Conservation (phyloP, 805 yeast genomes). For the Saturnispora serradocipensis region DNA sequence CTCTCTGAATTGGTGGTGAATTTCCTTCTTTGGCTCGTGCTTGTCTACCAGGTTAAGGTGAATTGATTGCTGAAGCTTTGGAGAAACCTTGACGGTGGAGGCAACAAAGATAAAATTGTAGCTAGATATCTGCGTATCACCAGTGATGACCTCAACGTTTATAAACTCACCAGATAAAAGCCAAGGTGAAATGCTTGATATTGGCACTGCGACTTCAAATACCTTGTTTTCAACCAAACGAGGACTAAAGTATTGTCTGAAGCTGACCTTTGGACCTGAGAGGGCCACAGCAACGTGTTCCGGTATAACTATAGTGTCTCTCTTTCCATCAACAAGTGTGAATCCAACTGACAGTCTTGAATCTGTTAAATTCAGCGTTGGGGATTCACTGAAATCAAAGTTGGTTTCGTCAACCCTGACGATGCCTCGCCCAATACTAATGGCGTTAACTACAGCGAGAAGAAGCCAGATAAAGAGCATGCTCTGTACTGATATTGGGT, state of each 20-base stretch:
- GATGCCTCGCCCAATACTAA: conserved; percentile 11
- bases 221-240: conserved; percentile 5
- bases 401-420: conserved; percentile 13
- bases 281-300: conserved; percentile 22
- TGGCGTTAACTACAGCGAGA: conserved; percentile 1
- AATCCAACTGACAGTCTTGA: conserved; percentile 15
- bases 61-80: conserved; percentile 10
- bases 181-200: conserved; percentile 18
- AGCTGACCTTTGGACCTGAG: conserved; percentile 7
- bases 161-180: conserved; percentile 16
- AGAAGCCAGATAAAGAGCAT: conserved; percentile 2
- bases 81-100: conserved; percentile 17
- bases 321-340: conserved; percentile 10
- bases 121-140: conserved; percentile 17
- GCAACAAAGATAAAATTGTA: conserved; percentile 13
- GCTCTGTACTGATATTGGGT: neutral
- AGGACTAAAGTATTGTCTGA: conserved; percentile 21
- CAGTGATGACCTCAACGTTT: conserved; percentile 20
- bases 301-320: conserved; percentile 11
- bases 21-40: conserved; percentile 48
- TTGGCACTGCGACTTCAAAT: conserved; percentile 12
- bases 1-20: conserved; percentile 49
- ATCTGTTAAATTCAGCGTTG: conserved; percentile 14
- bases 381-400: conserved; percentile 1
- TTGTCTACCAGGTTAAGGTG: conserved; percentile 22